Percentiles rank a stretch among this genome's conserved stretches.
These are phyloP conservation scores for Cydonia oblonga DNA, from an alignment of 331 rosid species.

Conservation along the genomic window DNA sequence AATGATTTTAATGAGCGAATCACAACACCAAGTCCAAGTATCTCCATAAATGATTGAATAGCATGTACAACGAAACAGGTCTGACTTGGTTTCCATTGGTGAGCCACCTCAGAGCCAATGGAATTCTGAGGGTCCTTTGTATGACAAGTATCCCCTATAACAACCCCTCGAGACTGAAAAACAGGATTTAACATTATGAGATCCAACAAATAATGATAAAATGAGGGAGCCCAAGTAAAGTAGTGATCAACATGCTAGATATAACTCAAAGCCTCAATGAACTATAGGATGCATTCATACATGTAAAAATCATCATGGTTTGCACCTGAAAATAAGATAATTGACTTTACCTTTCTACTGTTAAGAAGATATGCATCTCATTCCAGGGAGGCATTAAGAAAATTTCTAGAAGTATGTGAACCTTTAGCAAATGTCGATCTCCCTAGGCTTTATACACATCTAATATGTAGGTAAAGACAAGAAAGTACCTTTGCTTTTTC, in stretches of 20 bases:
- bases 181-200: background rate
- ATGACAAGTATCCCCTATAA: background rate
- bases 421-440: constrained; percentile 1
- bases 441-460: constrained; percentile 3
- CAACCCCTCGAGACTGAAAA: background rate
- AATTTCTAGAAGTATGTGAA: background rate
- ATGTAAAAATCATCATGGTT: background rate
- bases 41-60: background rate
- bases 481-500: constrained; percentile 69
- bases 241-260: background rate
- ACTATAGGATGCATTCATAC: background rate
- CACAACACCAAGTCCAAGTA: background rate
- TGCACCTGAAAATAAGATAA: background rate
- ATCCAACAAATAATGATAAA: background rate
- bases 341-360: background rate
- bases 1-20: background rate
- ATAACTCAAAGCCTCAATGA: background rate
- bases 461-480: background rate
- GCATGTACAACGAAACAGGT: background rate
- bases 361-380: background rate
- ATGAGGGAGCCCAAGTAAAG: background rate
- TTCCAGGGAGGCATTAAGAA: background rate
- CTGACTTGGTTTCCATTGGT: background rate
- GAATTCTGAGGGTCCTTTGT: background rate
- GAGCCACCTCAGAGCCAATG: background rate